Conservation (phyloP, 1,284 basidiomycete species). For the Sutorius eximius region DNA sequence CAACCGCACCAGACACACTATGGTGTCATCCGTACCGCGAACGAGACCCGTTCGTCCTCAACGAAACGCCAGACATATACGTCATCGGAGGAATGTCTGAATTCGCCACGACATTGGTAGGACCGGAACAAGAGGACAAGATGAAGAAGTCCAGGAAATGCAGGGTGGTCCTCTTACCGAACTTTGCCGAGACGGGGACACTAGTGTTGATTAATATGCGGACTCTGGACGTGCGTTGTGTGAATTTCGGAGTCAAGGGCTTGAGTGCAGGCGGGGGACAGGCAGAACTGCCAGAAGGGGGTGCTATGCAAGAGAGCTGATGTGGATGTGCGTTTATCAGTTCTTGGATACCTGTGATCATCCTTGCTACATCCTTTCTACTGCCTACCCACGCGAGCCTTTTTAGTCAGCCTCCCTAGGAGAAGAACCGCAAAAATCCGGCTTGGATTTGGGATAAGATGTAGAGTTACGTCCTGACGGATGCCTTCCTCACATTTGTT, state of each 20-base stretch:
- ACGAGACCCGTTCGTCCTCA: conserved; percentile 87
- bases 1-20: conserved; percentile 96
- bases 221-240: conserved; percentile 49
- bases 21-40: conserved; percentile 97
- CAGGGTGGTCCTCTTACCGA: conserved; percentile 83
- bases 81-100: conserved; percentile 89
- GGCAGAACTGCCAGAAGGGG: neutral
- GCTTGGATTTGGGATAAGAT: neutral
- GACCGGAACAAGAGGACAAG: conserved; percentile 31
- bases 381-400: neutral
- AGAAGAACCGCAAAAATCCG: neutral
- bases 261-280: conserved; percentile 21
- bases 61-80: conserved; percentile 85
- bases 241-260: conserved; percentile 32
- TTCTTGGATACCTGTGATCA: neutral
- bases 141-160: conserved; percentile 45
- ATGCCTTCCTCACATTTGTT: neutral
- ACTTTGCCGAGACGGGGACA: conserved; percentile 70
- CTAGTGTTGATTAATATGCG: conserved; percentile 58
- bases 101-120: conserved; percentile 74
- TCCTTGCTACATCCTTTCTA: neutral
- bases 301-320: conserved; percentile 31
- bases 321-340: neutral
- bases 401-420: neutral
- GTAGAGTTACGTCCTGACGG: neutral